Base-by-base conservation (phyloP, 2,329 filamentous ascomycete species). In the Aspergillus proliferans region DNA sequence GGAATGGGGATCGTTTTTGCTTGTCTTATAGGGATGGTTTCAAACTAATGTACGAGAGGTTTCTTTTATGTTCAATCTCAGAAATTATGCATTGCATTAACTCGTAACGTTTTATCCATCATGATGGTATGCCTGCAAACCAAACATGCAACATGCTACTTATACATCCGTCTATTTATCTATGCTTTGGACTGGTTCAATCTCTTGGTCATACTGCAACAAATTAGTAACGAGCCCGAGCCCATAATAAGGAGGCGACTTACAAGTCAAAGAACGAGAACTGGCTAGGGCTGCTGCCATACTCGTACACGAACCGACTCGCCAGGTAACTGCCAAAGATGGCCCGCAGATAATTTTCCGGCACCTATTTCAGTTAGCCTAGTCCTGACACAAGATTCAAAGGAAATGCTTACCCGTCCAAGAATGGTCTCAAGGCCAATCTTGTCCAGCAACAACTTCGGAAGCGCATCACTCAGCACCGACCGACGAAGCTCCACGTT, bases 251-350 rank as follows among this genome's bases (percentile, higher is more conserved):
- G 12, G 14, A 21, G 30, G 22, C 43, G 52, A 86, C 87, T 83
- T 76, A 91, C 87, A 97, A 98, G 68, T 95, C 89, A 72, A 95
- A 98, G 79, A 98, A 98, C 36, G 92, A 90, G 75, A 98, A 97
- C 64, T 96, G 92, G 75, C 86, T 93, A 4, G 93, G 91, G 58
- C 82, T 85, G 67, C 90, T 91, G 63, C 93, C 93, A 68, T 92
- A 93, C 69, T 95, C 84, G 71, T 98, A 98, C 38, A 98, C 89
- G 68, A 98, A 98, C 40, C 93, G 86, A 64, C 87, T 94, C 44
- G 93, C 92, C 58, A 98, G 78, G 73, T 92, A 96, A 67, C 88
- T 94, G 59, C 93, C 93, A 66, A 98, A 98, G 68, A 98, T 97
- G 57, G 91, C 86, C 57, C 90, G 83, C 54, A 98, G 81, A 67